Conservation (phyloP, 1,284 basidiomycete species). For the Chondrostereum purpureum region DNA sequence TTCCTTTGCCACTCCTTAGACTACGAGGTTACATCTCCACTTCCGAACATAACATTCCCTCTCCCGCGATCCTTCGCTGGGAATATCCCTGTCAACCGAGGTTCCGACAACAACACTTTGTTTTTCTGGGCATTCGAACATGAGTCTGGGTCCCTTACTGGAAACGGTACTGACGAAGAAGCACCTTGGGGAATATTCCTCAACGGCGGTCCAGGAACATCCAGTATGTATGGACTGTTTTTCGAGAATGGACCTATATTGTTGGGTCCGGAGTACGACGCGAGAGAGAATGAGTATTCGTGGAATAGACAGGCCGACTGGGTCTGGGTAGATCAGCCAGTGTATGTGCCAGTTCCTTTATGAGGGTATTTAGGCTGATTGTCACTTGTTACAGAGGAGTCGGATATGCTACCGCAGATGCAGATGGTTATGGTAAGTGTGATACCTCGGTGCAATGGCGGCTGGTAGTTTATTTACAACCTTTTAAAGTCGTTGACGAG, state of each 20-base stretch:
- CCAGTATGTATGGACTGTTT: slow-evolving; percentile 57
- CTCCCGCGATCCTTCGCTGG: slow-evolving; percentile 57
- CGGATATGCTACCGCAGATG: slow-evolving; percentile 62
- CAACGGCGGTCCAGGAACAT: slow-evolving; percentile 70
- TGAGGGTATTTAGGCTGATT: neutral
- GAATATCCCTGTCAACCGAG: slow-evolving; percentile 58
- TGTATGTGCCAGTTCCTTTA: slow-evolving; percentile 32
- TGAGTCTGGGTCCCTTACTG: slow-evolving; percentile 50
- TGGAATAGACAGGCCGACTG: slow-evolving; percentile 60
- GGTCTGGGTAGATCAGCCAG: slow-evolving; percentile 71
- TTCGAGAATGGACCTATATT: slow-evolving; percentile 69
- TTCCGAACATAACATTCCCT: slow-evolving; percentile 61
- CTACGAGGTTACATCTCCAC: slow-evolving; percentile 45
- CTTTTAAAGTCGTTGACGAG: slow-evolving; percentile 56
- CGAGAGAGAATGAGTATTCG: slow-evolving; percentile 44
- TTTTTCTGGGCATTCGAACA: slow-evolving; percentile 72
- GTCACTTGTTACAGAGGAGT: slow-evolving; percentile 37
- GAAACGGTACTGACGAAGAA: slow-evolving; percentile 27
- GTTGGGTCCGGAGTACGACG: slow-evolving; percentile 41
- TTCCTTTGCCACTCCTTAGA: slow-evolving; percentile 26
- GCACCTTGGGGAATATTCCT: slow-evolving; percentile 77
- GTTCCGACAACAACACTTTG: slow-evolving; percentile 58
- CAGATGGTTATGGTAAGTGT: slow-evolving; percentile 46
- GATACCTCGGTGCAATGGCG: too few species aligned
- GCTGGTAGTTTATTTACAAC: too few species aligned